phyloP scores from a whole-genome alignment of 106 monocot species.

The Apostasia ramifera region DNA sequence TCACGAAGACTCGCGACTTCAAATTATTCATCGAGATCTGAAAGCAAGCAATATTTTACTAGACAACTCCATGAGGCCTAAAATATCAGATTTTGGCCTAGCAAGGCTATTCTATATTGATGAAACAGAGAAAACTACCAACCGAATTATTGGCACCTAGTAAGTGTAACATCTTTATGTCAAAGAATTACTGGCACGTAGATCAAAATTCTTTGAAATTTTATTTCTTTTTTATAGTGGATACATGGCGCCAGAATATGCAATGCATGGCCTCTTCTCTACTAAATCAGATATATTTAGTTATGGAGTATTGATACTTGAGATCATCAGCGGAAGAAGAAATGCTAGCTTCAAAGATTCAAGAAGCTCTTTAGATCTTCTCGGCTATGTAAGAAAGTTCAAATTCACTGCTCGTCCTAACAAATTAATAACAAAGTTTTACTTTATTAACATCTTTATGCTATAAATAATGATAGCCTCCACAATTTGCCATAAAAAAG shows the following conservation, averaged over 20 bases:
- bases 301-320: not conserved
- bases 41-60: conserved; percentile 6
- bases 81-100: not conserved
- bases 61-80: conserved; percentile 4
- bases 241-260: conserved; percentile 1
- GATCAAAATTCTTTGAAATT: not conserved
- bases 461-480: too few relatives aligned
- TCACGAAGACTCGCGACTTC: not conserved
- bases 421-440: not conserved
- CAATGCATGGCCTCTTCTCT: not conserved
- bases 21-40: conserved; percentile 3
- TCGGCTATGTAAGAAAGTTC: too few relatives aligned
- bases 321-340: not conserved
- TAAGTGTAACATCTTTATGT: not conserved
- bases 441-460: not conserved
- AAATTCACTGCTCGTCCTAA: too few relatives aligned
- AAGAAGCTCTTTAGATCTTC: too few relatives aligned
- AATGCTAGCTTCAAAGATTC: not conserved
- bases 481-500: too few relatives aligned
- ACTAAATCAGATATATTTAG: not conserved
- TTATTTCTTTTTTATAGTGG: not conserved
- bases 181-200: too few relatives aligned
- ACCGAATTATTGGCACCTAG: not conserved
- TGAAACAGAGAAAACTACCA: not conserved
- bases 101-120: not conserved